phyloP scores from a whole-genome alignment of 2,329 filamentous ascomycete genomes.

The Chrysosporium keratinophilum region DNA sequence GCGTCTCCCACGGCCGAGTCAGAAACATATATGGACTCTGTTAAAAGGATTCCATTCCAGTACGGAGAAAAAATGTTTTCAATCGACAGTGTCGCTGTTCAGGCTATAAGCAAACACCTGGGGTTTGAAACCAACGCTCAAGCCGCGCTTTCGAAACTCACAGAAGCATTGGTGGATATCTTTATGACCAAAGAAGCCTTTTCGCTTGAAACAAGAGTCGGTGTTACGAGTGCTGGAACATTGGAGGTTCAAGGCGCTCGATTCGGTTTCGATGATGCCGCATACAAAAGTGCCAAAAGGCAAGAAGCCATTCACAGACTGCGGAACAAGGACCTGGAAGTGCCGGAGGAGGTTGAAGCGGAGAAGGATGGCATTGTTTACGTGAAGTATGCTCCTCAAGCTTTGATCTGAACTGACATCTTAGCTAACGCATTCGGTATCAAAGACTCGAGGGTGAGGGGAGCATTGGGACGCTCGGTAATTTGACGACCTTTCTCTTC shows the following conservation, averaged over 20 bases:
- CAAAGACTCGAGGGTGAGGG: constrained; percentile 40
- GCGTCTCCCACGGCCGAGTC: constrained; percentile 45
- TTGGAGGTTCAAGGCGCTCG: constrained; percentile 46
- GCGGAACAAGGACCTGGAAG: constrained; percentile 43
- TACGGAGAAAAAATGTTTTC: constrained; percentile 43
- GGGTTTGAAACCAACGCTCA: constrained; percentile 42
- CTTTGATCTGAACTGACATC: not conserved
- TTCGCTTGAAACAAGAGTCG: constrained; percentile 45
- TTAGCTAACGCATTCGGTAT: constrained; percentile 3
- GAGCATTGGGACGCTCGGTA: constrained; percentile 62
- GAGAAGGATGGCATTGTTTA: constrained; percentile 69
- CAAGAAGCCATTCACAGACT: constrained; percentile 52
- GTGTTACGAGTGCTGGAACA: constrained; percentile 31
- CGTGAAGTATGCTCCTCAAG: constrained; percentile 43
- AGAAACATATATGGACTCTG: constrained; percentile 33
- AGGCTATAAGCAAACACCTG: constrained; percentile 39
- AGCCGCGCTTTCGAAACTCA: constrained; percentile 39
- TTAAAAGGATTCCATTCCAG: constrained; percentile 51
- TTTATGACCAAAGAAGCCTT: constrained; percentile 58
- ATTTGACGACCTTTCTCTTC: constrained; percentile 3
- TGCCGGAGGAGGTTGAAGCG: constrained; percentile 50
- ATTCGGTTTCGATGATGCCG: constrained; percentile 61
- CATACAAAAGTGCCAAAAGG: constrained; percentile 51
- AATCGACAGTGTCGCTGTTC: constrained; percentile 35
- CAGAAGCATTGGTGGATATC: constrained; percentile 47